Evolutionary conservation across 2,329 filamentous ascomycete species (phyloP).

Genomic region (Cryphonectria japonica): DNA sequence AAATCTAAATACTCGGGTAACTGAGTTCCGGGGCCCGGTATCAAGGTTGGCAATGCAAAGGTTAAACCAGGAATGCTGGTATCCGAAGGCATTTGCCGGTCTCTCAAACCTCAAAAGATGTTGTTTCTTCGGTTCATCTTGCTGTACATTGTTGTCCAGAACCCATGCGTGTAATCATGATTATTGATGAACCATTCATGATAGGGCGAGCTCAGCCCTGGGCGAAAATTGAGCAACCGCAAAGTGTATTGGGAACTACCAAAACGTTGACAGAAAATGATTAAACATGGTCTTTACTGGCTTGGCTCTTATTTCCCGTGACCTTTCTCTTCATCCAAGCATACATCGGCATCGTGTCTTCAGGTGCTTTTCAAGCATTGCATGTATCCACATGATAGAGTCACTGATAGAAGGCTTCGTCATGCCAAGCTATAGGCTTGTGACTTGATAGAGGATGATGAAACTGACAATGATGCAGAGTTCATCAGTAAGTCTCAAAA

Average conservation of each 20-base stretch:
- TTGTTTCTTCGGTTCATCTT: not conserved
- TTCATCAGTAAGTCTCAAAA: not conserved
- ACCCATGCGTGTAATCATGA: not conserved
- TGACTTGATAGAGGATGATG: conserved; percentile 3
- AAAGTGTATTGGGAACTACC: no score
- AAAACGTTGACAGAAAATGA: not conserved
- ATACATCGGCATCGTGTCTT: not conserved
- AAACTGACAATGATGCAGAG: not conserved
- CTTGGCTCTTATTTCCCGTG: not conserved
- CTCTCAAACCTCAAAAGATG: not conserved
- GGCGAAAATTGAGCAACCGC: not conserved
- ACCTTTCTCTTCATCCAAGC: not conserved
- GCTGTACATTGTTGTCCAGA: not conserved
- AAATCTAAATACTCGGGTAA: not conserved
- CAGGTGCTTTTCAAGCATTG: not conserved
- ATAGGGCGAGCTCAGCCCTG: not conserved
- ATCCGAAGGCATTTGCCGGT: not conserved
- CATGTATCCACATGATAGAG: not conserved
- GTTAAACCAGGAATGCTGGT: not conserved
- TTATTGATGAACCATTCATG: not conserved
- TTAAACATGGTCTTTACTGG: not conserved
- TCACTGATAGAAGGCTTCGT: not conserved
- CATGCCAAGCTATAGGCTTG: not conserved
- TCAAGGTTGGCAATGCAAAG: not conserved
- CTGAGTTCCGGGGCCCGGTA: not conserved